Evolutionary conservation across 495 filamentous ascomycete genomes (phyloP), one percentile per base, ranked within the genome.

Genomic region (Parachaetomium inaequale): DNA sequence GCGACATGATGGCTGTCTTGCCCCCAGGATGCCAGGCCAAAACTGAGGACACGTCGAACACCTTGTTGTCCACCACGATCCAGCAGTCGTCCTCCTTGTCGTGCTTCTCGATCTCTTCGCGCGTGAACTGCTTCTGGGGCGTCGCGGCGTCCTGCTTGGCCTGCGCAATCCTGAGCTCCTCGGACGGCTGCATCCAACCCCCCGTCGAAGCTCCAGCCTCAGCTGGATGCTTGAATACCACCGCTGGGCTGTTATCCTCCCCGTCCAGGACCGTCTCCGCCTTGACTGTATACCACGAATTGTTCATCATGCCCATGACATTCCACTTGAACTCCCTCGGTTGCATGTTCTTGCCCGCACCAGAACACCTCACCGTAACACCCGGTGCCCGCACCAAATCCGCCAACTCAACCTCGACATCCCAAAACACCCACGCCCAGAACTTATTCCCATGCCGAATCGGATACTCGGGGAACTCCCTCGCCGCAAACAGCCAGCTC

Each of bases 31-130:
- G 88, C 64, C 85, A 84, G 72, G 85, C 80, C 45, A 89, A 73
- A 66, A 90, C 89, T 49, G 85, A 82, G 3, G 86, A 87, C 59
- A 89, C 85, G 67, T 91, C 88, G 74, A 90, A 91, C 61, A 85
- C 87, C 64, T 85, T 86, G 63, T 85, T 82, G 75, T 88, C 82
- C 36, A 91, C 78, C 51, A 91, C 89, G 29, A 87, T 77, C 85
- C 85, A 88, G 68, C 84, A 87, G 14, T 84, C 85, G 58, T 87
- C 84, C 51, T 81, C 79, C 58, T 79, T 84, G 71, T 84, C 85
- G 74, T 90, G 87, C 66, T 81, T 77, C 52, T 84, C 82, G 62
- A 90, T 81, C 50, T 83, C 71, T 42, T 64, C 65, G 14, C 61
- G 54, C 10, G 61, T 63, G 3, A 63, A 63, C 36, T 63, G 61